Percentiles rank a stretch among this genome's conserved stretches.
Conservation (phyloP, 306 rosid species). For the Datisca glomerata region DNA sequence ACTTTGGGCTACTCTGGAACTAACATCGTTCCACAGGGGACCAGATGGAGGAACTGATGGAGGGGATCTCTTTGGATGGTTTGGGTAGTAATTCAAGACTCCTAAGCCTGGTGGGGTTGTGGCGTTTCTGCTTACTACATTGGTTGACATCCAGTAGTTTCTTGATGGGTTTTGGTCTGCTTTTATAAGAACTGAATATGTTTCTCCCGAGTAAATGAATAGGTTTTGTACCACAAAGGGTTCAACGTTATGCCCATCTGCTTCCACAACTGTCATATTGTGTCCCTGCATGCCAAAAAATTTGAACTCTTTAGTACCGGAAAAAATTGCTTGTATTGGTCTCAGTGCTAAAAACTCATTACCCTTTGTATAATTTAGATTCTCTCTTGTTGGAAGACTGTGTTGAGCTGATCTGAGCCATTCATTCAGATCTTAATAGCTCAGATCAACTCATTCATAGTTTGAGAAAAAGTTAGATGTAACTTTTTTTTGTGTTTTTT, state of each 20-base stretch:
- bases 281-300: conserved; percentile 44
- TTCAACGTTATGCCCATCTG: conserved; percentile 85
- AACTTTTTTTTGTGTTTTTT: no score
- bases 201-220: conserved; percentile 79
- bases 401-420: no score
- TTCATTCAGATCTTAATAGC: no score
- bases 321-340: no score
- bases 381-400: no score
- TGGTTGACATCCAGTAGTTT: conserved; percentile 70
- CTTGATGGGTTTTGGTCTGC: conserved; percentile 62
- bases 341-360: no score
- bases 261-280: conserved; percentile 85
- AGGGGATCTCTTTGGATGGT: conserved; percentile 52
- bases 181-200: conserved; percentile 70
- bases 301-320: no score
- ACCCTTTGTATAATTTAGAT: no score
- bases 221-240: conserved; percentile 64
- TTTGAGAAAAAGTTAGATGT: no score
- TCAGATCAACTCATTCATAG: no score
- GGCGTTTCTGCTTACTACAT: conserved; percentile 42
- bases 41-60: conserved; percentile 38
- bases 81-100: conserved; percentile 67
- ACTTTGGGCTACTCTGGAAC: conserved; percentile 42
- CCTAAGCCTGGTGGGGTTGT: conserved; percentile 61
- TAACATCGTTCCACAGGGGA: conserved; percentile 45